These are phyloP conservation scores for Knoxdaviesia capensis DNA, from an alignment of 2,329 filamentous ascomycete species.

Conservation along the genomic window DNA sequence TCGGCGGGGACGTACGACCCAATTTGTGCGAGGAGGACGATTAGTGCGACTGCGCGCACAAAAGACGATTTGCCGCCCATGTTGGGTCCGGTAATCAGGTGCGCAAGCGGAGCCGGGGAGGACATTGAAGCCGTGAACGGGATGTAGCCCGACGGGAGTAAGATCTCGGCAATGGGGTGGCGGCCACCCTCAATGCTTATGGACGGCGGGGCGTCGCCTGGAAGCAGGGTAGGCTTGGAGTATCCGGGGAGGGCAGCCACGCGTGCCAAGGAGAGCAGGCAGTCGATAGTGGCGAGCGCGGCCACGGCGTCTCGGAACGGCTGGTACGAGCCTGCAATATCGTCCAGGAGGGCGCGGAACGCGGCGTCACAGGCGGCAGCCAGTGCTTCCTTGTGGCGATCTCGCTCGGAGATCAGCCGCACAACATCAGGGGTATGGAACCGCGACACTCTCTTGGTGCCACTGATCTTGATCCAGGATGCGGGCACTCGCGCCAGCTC, in stretches of 20 bases:
- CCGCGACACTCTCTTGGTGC: constrained; percentile 77
- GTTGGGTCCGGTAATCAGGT: constrained; percentile 90
- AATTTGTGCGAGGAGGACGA: constrained; percentile 84
- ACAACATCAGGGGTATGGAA: constrained; percentile 91
- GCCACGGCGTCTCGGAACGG: constrained; percentile 75
- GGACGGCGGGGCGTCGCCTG: constrained; percentile 40
- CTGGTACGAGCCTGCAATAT: constrained; percentile 72
- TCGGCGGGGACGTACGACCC: constrained; percentile 82
- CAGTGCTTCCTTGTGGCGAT: constrained; percentile 86
- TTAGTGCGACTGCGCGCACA: constrained; percentile 77
- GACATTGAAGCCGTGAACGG: constrained; percentile 66
- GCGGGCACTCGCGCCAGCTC: constrained; percentile 76
- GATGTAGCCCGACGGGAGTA: constrained; percentile 71
- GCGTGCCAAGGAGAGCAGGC: constrained; percentile 66
- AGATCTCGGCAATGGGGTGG: constrained; percentile 90
- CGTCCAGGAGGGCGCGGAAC: constrained; percentile 49
- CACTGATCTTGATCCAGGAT: constrained; percentile 85
- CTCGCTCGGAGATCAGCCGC: constrained; percentile 63
- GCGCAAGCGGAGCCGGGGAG: constrained; percentile 34
- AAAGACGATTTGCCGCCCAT: constrained; percentile 99
- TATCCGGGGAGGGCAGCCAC: constrained; percentile 80
- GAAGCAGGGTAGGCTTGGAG: constrained; percentile 48
- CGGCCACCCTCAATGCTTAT: constrained; percentile 58
- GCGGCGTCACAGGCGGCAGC: constrained; percentile 79
- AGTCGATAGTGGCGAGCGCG: constrained; percentile 72